Percentiles rank a stretch among this genome's conserved stretches.
These are phyloP conservation scores for Vigna hirtella DNA, from an alignment of 306 rosid genomes.

Conservation along the genomic window DNA sequence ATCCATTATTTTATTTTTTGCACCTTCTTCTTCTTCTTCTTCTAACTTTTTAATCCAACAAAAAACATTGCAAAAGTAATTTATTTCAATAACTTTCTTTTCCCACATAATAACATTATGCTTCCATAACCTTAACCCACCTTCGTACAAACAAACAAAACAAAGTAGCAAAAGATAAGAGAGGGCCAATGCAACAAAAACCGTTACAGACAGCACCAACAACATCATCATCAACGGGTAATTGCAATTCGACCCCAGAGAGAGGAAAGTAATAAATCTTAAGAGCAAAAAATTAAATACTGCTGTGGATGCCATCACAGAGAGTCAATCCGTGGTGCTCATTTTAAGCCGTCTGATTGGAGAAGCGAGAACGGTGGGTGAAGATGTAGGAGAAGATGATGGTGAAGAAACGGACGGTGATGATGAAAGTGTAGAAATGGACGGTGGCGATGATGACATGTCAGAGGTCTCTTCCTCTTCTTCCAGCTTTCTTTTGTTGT, in stretches of 20 bases:
- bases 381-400: conserved; percentile 52
- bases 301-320: background rate
- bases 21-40: background rate
- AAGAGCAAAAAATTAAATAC: background rate
- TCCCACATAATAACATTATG: background rate
- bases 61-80: background rate
- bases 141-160: conserved; percentile 54
- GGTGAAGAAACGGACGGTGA: conserved; percentile 42
- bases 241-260: conserved; percentile 50
- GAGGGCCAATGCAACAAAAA: conserved; percentile 56
- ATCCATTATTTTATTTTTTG: conserved; percentile 11
- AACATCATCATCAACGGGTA: conserved; percentile 50
- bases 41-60: conserved; percentile 18
- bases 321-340: conserved; percentile 55
- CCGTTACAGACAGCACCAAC: conserved; percentile 63
- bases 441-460: conserved; percentile 64
- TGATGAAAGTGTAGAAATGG: conserved; percentile 41
- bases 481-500: conserved; percentile 73
- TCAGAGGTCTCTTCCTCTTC: conserved; percentile 67
- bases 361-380: conserved; percentile 62
- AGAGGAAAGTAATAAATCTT: conserved; percentile 22
- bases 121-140: conserved; percentile 38
- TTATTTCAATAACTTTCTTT: background rate
- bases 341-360: conserved; percentile 83
- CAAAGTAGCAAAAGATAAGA: conserved; percentile 40